A percentile compares a stretch with the other conserved stretches of the same genome.
Conservation (phyloP, 2,329 filamentous ascomycete species). For the Clarireedia sp. region DNA sequence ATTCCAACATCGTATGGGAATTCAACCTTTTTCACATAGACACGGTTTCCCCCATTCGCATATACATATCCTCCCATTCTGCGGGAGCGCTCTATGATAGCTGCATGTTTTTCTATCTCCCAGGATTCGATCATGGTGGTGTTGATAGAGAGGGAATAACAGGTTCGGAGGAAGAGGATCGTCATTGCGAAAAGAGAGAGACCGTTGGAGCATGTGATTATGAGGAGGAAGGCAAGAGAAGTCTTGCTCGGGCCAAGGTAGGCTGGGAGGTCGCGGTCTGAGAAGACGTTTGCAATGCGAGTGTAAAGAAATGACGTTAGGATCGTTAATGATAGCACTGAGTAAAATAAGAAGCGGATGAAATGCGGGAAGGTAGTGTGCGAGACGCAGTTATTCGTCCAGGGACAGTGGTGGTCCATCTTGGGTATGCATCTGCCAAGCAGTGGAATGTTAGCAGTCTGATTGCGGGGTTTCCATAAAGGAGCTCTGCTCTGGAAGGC, state of each 20-base stretch:
- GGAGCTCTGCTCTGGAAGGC: too few relatives aligned
- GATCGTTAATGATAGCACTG: slow-evolving; percentile 51
- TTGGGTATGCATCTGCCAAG: slow-evolving; percentile 55
- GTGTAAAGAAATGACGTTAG: slow-evolving; percentile 53
- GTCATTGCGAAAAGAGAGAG: slow-evolving; percentile 53
- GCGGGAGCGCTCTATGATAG: slow-evolving; percentile 41
- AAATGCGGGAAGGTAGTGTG: slow-evolving; percentile 78
- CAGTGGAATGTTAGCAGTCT: slow-evolving; percentile 1
- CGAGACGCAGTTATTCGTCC: slow-evolving; percentile 78
- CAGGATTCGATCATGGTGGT: slow-evolving; percentile 75
- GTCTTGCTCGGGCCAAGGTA: slow-evolving; percentile 62
- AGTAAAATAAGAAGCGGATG: slow-evolving; percentile 66
- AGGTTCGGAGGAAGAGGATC: slow-evolving; percentile 56
- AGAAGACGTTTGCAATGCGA: slow-evolving; percentile 54
- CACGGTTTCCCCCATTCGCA: slow-evolving; percentile 39
- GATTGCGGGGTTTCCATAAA: neutral
- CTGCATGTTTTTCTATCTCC: slow-evolving; percentile 59
- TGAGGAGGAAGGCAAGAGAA: slow-evolving; percentile 53
- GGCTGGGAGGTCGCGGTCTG: slow-evolving; percentile 56
- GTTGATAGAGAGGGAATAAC: slow-evolving; percentile 57
- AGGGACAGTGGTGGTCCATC: slow-evolving; percentile 85
- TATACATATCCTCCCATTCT: slow-evolving; percentile 34
- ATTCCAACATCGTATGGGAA: slow-evolving; percentile 78
- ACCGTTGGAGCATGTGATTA: slow-evolving; percentile 50
- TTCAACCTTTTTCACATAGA: slow-evolving; percentile 57